Percentiles rank a stretch among this genome's conserved stretches.
Conservation (phyloP, 1,284 basidiomycete genomes). For the Peniophora sp. region DNA sequence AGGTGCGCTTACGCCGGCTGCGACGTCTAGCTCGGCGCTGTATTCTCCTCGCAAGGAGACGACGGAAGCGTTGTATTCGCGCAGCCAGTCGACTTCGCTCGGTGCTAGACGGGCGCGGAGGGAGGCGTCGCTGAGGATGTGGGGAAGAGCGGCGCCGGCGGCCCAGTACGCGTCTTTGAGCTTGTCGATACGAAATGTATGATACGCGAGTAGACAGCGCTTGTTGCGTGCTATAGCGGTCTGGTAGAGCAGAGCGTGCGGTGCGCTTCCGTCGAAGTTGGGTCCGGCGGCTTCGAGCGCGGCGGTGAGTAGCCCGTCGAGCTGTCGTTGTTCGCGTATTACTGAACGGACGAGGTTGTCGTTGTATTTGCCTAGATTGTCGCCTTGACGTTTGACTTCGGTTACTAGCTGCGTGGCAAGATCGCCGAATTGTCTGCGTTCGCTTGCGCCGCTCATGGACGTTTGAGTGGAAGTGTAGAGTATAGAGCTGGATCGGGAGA, state of each 20-base stretch:
- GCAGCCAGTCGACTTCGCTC: constrained; percentile 86
- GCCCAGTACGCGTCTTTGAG: constrained; percentile 86
- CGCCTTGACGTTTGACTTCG: constrained; percentile 79
- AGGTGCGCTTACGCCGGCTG: constrained; percentile 68
- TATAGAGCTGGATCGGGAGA: too few species aligned
- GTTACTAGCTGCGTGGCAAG: constrained; percentile 82
- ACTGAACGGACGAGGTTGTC: constrained; percentile 81
- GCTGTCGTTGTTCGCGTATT: constrained; percentile 86
- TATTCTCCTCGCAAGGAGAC: constrained; percentile 84
- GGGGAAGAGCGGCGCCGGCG: constrained; percentile 85
- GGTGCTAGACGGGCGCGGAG: constrained; percentile 77
- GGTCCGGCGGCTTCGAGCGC: constrained; percentile 28
- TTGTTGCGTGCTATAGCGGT: constrained; percentile 88
- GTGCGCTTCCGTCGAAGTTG: constrained; percentile 31
- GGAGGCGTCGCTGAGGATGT: constrained; percentile 70
- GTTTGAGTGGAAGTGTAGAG: background rate
- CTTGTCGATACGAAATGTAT: constrained; percentile 75
- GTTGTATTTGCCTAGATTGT: constrained; percentile 89
- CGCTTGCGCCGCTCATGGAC: constrained; percentile 14
- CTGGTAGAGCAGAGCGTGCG: constrained; percentile 74
- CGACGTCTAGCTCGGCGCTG: constrained; percentile 80
- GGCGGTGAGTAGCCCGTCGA: constrained; percentile 56
- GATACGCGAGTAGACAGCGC: constrained; percentile 89
- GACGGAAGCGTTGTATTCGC: constrained; percentile 74
- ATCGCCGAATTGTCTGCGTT: constrained; percentile 63